Evolutionary conservation across 768 basidiomycete species (phyloP), one percentile per base, ranked within the genome.

Genomic region (Phaeotremella fagi): DNA sequence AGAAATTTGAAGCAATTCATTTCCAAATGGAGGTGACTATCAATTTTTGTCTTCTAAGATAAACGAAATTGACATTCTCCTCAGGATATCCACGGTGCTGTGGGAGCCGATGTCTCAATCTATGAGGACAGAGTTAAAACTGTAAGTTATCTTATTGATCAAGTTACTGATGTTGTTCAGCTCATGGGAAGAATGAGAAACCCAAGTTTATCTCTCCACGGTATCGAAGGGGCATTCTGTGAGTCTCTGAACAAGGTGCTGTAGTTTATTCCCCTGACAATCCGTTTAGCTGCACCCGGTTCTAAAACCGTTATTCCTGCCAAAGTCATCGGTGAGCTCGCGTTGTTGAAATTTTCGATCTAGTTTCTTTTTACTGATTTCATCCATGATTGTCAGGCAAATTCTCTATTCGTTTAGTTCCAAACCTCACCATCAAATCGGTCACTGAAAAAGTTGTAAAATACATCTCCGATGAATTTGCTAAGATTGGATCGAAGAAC

Each of bases 181-280:
- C 78, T 98, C 33, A 98, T 94, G 91, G 89, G 87, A 33, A 83
- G 90, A 62, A 97, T 97, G 92, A 83, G 90, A 44, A 78, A 82
- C 63, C 88, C 92, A 1, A 86, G 85, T 53, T 80, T 98, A 57
- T 91, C 89, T 2, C 76, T 98, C 23, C 92, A 98, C 71, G 94
- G 94, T 11, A 92, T 98, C 64, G 88, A 95, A 75, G 91, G 92
- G 45, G 94, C 91, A 1, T 95, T 92, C 78, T 88, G 72, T 73
- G 38, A 50, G 72, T 62, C 27, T 12, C 11, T 3, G 29, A 14
- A 26, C 24, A 11, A 16, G 9, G 15, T 42, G 15, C 4, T 33
- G 18, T 3, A 43, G 43, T 12, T n/a, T 27, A 16, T 22, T 16
- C 63, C 62, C 41, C 55, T 25, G n/a, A 25, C 28, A 41, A 12